phyloP scores from a whole-genome alignment of 345 rosid species.

The Eucalyptus dawsonii region DNA sequence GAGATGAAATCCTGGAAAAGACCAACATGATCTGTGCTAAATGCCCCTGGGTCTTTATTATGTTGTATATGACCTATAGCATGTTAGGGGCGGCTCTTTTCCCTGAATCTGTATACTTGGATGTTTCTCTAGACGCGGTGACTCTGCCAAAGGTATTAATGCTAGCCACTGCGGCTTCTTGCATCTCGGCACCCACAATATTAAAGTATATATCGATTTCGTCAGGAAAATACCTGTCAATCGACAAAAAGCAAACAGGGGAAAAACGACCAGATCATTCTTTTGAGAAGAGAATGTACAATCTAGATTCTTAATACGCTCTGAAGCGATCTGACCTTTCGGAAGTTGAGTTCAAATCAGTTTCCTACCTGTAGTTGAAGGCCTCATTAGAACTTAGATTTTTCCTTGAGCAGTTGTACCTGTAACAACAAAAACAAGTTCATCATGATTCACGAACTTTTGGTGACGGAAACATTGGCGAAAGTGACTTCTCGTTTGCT shows the following conservation, averaged over 20 bases:
- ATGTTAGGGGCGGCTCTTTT: slow-evolving; percentile 27
- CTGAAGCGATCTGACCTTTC: not conserved
- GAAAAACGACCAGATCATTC: not conserved
- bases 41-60: slow-evolving; percentile 39
- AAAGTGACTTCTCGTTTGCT: slow-evolving; percentile 16
- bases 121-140: slow-evolving; percentile 34
- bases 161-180: slow-evolving; percentile 28
- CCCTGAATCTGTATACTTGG: slow-evolving; percentile 15
- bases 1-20: slow-evolving; percentile 21
- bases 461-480: not conserved
- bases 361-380: slow-evolving; percentile 41
- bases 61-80: slow-evolving; percentile 29
- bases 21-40: slow-evolving; percentile 19
- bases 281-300: not conserved
- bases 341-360: slow-evolving; percentile 21
- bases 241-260: not conserved
- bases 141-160: slow-evolving; percentile 38
- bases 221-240: slow-evolving; percentile 34
- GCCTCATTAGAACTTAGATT: slow-evolving; percentile 47
- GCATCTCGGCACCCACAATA: slow-evolving; percentile 49
- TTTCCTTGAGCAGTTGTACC: slow-evolving; percentile 35
- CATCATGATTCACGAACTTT: not conserved
- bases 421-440: not conserved
- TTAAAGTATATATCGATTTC: slow-evolving; percentile 56
- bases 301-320: not conserved